Evolutionary conservation across 495 filamentous ascomycete genomes (phyloP), one percentile per base, ranked within the genome.

Genomic region (Trichoderma virens): DNA sequence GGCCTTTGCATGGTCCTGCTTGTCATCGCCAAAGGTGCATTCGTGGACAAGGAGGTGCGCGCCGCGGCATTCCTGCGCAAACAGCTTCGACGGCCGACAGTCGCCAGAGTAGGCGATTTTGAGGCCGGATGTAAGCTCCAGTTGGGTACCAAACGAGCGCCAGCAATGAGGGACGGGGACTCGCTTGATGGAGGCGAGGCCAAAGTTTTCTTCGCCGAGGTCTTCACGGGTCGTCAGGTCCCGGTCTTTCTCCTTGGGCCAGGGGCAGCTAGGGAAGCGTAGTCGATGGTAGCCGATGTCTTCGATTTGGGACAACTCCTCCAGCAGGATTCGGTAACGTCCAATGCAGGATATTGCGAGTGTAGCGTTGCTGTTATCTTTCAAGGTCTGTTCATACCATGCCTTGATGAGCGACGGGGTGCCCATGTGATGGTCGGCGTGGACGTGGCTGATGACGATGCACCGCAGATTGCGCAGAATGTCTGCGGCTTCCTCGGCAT

Each of bases 341-440:
- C 34, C 34, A n/a, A 62, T 45, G 25, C 61, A 62, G 14, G 61
- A 62, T 30, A 62, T 43, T 3, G 61, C 61, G 35, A 62, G 61
- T 6, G 80, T 80, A 8, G 71, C 64, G 2, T 62, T 63, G 25
- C 28, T 60, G 51, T 23, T 25, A n/a, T 59, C 23, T 5, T 41
- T 38, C 0, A 62, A 23, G 11, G 30, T 67, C 56, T 71, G 67
- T 81, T 83, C 65, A 79, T 86, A 86, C 86, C 91, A 93, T 20
- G 90, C 90, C 71, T 82, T 87, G 69, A 99, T 87, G 30, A 97
- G 76, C 20, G 88, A 82, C 30, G 81, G 80, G 0, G 86, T 90
- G 34, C 94, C 94, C 23, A 98, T 83, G 70, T 99, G 94, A 74
- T 99, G 94, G 77, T 99, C 94, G 31, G 94, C 94, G 70, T 99